Percentiles rank a stretch among this genome's conserved stretches.
Evolutionary conservation across 331 rosid genomes (phyloP).

Genomic region (Quercus tomentella): DNA sequence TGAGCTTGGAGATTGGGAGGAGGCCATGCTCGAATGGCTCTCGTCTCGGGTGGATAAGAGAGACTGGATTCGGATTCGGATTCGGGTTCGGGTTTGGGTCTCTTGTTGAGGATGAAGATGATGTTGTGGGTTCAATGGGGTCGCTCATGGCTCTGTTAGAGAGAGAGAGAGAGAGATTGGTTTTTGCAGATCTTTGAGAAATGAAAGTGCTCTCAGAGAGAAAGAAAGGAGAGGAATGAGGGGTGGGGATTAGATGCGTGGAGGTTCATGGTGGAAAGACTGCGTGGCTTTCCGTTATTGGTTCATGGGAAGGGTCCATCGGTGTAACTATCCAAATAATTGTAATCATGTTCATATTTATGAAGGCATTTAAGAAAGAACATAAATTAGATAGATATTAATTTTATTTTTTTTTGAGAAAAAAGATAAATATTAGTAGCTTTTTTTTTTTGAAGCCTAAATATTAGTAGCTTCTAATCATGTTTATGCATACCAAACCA

Average conservation of each 20-base stretch:
- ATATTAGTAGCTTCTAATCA: too few relatives aligned
- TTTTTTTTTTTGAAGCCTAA: too few relatives aligned
- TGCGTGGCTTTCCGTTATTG: constrained; percentile 2
- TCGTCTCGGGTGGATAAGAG: constrained; percentile 77
- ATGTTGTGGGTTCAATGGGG: constrained; percentile 49
- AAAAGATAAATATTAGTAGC: too few relatives aligned
- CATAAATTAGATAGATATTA: too few relatives aligned
- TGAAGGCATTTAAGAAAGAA: too few relatives aligned
- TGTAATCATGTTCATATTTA: too few relatives aligned
- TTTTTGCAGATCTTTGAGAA: constrained; percentile 68
- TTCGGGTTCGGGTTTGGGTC: constrained; percentile 35
- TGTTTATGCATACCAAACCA: too few relatives aligned
- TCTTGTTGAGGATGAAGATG: constrained; percentile 28
- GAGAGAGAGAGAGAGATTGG: constrained; percentile 21
- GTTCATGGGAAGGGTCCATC: not conserved
- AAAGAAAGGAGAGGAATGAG: constrained; percentile 29
- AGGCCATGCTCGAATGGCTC: constrained; percentile 96
- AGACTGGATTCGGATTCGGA: not conserved
- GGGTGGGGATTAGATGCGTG: not conserved
- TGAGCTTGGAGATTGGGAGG: constrained; percentile 80
- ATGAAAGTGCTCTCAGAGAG: constrained; percentile 31
- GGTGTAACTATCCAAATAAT: too few relatives aligned
- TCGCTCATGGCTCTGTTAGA: constrained; percentile 50
- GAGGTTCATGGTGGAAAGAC: not conserved
- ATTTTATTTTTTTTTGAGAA: too few relatives aligned